Conservation (phyloP, 192 early-diverging fungal species). For the Thamnidium elegans region DNA sequence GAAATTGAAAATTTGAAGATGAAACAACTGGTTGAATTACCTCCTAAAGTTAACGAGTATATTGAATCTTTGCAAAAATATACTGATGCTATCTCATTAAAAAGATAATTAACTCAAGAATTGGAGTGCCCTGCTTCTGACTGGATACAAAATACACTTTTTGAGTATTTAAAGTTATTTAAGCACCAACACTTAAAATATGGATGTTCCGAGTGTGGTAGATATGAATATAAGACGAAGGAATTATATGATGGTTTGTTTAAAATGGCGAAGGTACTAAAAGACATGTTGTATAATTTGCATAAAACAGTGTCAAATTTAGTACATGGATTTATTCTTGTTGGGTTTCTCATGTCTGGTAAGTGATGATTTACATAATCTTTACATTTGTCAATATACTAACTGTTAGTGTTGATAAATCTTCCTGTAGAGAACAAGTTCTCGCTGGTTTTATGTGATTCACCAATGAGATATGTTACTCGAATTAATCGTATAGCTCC, state of each 20-base stretch:
- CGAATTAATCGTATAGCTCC: background rate
- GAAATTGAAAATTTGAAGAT: too few species aligned
- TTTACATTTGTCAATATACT: background rate
- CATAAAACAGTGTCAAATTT: conserved; percentile 2
- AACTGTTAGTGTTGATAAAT: background rate
- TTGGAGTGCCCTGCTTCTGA: too few species aligned
- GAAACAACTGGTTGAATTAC: too few species aligned
- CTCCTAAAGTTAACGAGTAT: too few species aligned
- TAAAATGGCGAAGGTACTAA: conserved; percentile 1
- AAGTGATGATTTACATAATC: background rate
- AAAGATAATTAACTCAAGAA: too few species aligned
- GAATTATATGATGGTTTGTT: background rate
- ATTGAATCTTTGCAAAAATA: too few species aligned
- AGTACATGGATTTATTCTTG: background rate
- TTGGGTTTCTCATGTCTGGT: background rate
- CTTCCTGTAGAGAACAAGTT: conserved; percentile 3
- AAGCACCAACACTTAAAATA: background rate
- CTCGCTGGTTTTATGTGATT: conserved; percentile 7
- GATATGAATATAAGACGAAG: background rate
- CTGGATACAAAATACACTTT: too few species aligned
- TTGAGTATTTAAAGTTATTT: too few species aligned
- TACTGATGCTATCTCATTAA: too few species aligned
- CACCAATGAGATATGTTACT: background rate
- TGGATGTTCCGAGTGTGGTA: background rate
- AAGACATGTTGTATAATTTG: conserved; percentile 1